These are phyloP conservation scores for Neospermospora avenae DNA, from an alignment of 2,329 filamentous ascomycete species.

Conservation along the genomic window DNA sequence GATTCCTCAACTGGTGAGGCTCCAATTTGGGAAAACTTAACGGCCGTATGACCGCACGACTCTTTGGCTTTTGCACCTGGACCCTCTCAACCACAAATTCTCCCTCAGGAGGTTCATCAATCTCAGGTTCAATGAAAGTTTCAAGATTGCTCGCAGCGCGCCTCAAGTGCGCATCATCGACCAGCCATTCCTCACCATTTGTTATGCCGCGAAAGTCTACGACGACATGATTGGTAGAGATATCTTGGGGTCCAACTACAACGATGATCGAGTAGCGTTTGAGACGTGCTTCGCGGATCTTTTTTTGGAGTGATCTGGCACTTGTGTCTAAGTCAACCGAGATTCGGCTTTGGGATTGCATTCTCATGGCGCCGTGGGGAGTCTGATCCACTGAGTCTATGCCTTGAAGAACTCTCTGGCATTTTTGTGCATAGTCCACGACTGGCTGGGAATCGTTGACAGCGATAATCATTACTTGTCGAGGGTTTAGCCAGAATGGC, in stretches of 20 bases:
- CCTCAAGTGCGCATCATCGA: background rate
- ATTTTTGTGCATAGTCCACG: constrained; percentile 28
- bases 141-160: background rate
- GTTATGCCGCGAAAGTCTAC: constrained; percentile 42
- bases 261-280: constrained; percentile 73
- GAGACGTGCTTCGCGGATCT: constrained; percentile 67
- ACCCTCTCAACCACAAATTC: background rate
- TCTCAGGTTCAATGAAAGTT: background rate
- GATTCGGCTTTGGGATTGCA: constrained; percentile 37
- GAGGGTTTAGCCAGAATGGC: constrained; percentile 86
- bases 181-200: constrained; percentile 14
- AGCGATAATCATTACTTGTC: constrained; percentile 71
- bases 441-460: constrained; percentile 55
- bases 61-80: background rate
- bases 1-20: constrained; percentile 16
- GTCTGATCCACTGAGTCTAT: background rate
- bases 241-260: constrained; percentile 66
- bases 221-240: constrained; percentile 54
- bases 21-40: background rate
- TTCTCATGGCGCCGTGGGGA: constrained; percentile 29
- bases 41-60: background rate
- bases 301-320: constrained; percentile 60
- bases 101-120: background rate
- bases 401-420: constrained; percentile 15
- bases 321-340: constrained; percentile 69